Conservation (phyloP, 495 filamentous ascomycete genomes). For the Beverwykella pulmonaria region DNA sequence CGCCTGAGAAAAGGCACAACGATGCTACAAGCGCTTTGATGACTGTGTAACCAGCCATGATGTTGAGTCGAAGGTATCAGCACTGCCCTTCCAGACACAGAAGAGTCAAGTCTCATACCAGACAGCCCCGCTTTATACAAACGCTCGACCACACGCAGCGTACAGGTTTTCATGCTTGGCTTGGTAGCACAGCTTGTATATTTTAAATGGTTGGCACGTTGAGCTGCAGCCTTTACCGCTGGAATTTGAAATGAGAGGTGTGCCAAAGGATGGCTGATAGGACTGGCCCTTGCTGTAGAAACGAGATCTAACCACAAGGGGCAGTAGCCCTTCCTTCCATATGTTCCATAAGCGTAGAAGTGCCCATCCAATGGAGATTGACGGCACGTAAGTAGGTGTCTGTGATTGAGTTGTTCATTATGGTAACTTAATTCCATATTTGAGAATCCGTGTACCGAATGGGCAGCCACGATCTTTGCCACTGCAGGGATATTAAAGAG, state of each 20-base stretch:
- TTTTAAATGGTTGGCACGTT: constrained; percentile 25
- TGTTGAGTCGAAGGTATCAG: background rate
- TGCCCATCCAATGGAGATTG: constrained; percentile 6
- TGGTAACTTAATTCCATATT: background rate
- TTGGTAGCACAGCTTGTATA: constrained; percentile 15
- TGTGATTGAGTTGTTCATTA: constrained; percentile 6
- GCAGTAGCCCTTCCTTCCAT: background rate
- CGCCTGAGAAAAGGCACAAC: constrained; percentile 29
- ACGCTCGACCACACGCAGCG: background rate
- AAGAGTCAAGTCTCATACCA: background rate
- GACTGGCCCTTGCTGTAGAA: background rate
- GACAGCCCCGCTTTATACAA: constrained; percentile 24
- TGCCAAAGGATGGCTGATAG: background rate
- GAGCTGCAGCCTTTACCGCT: background rate
- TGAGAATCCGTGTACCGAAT: background rate
- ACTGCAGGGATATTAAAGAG: constrained; percentile 12
- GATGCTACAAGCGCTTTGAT: constrained; percentile 27
- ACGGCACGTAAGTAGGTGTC: background rate
- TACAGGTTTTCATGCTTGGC: background rate
- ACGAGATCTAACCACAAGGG: background rate
- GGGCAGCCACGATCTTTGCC: constrained; percentile 22
- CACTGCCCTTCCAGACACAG: constrained; percentile 7
- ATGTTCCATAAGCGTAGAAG: background rate
- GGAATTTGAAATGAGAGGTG: background rate
- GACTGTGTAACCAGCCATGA: constrained; percentile 24